Percentiles rank a stretch among this genome's conserved stretches.
phyloP scores from a whole-genome alignment of 306 rosid species.

The Trifolium subterraneum region DNA sequence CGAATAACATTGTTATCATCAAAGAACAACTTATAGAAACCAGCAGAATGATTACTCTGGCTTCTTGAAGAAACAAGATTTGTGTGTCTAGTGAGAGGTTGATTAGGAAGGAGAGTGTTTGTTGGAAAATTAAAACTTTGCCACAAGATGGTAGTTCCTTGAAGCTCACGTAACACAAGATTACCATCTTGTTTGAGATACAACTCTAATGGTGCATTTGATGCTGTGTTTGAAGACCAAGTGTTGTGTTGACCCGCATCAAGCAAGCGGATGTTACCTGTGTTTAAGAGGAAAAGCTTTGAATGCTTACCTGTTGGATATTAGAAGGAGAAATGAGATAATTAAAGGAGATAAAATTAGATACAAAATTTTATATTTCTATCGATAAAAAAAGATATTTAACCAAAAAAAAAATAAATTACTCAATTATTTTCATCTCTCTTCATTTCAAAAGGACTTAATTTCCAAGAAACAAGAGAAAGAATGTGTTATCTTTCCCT shows the following conservation, averaged over 20 bases:
- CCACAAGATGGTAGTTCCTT: slow-evolving; percentile 38
- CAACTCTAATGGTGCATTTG: neutral
- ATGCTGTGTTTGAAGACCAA: slow-evolving; percentile 42
- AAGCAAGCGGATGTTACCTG: slow-evolving; percentile 33
- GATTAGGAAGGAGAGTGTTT: slow-evolving; percentile 53
- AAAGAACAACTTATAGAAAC: slow-evolving; percentile 46
- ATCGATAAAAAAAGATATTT: no score
- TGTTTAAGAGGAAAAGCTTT: slow-evolving; percentile 39
- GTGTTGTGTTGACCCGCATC: slow-evolving; percentile 18
- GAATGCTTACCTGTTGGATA: slow-evolving; percentile 34
- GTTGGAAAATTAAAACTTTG: slow-evolving; percentile 54
- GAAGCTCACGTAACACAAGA: slow-evolving; percentile 41
- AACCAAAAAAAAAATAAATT: no score
- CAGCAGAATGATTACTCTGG: slow-evolving; percentile 23
- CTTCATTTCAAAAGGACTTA: no score
- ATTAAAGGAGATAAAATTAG: no score
- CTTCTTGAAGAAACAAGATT: slow-evolving; percentile 44
- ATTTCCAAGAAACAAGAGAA: no score
- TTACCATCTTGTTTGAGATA: slow-evolving; percentile 46
- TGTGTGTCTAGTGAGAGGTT: slow-evolving; percentile 35
- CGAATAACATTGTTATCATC: slow-evolving; percentile 36
- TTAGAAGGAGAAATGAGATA: no score
- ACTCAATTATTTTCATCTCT: no score
- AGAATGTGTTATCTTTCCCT: no score
- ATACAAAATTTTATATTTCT: no score